Conservation (phyloP, 148 eudicot genomes). For the Linanthus parryae region DNA sequence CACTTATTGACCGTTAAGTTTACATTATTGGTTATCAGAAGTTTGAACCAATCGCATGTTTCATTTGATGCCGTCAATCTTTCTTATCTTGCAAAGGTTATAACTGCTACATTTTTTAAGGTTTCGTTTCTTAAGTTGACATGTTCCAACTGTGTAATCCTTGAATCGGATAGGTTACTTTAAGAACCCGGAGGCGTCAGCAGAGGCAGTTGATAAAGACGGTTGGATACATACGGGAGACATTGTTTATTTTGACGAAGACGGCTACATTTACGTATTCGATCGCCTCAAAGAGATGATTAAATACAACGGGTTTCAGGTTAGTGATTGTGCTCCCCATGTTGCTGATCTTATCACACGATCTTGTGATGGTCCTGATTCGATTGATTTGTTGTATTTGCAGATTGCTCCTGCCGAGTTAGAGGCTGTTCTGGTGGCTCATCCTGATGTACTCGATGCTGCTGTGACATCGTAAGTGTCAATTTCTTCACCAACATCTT, state of each 20-base stretch:
- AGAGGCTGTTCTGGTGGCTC: constrained; percentile 19
- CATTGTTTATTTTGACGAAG: constrained; percentile 18
- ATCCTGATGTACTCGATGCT: constrained; percentile 25
- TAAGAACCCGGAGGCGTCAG: constrained; percentile 14
- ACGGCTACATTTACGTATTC: constrained; percentile 20
- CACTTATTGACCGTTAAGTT: too few relatives aligned
- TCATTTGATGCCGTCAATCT: not conserved
- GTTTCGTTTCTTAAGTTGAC: not conserved
- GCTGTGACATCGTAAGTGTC: constrained; percentile 31
- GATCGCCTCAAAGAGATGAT: constrained; percentile 25
- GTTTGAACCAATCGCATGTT: too few relatives aligned
- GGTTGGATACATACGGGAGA: constrained; percentile 24
- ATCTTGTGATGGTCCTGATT: not conserved
- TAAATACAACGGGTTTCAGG: constrained; percentile 30
- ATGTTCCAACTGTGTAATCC: not conserved
- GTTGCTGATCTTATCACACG: not conserved
- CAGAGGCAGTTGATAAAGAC: constrained; percentile 14
- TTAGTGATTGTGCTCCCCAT: not conserved
- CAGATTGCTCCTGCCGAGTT: constrained; percentile 30
- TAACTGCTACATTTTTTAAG: not conserved
- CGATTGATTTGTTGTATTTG: not conserved
- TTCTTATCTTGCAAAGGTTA: not conserved
- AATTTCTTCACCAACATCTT: too few relatives aligned
- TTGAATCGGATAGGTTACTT: constrained; percentile 18
- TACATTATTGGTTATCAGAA: too few relatives aligned